Percentiles rank a stretch among this genome's conserved stretches.
These are phyloP conservation scores for Penicillium lividum DNA, from an alignment of 495 filamentous ascomycete species.

Conservation along the genomic window DNA sequence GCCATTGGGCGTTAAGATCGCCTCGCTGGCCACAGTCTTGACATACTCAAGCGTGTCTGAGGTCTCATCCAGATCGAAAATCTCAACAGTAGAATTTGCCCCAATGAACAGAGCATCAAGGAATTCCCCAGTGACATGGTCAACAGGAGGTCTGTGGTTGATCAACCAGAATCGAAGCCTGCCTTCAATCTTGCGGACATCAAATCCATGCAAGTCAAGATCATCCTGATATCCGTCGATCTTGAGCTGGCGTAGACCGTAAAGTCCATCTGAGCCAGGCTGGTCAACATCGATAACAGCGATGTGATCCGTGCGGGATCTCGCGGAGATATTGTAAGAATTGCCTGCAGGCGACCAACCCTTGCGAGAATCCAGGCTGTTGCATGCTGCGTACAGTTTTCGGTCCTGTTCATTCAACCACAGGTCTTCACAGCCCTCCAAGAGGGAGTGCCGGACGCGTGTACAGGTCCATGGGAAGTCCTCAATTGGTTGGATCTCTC, in stretches of 20 bases:
- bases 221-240: not conserved
- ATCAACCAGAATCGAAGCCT: constrained; percentile 19
- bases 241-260: constrained; percentile 6
- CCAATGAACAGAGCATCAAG: constrained; percentile 6
- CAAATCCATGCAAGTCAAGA: constrained; percentile 13
- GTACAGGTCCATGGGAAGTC: constrained; percentile 11
- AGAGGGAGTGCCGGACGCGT: constrained; percentile 11
- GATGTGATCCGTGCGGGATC: constrained; percentile 10
- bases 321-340: not conserved
- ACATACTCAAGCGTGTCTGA: constrained; percentile 7
- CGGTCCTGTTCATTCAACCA: constrained; percentile 14
- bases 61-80: constrained; percentile 13
- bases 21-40: constrained; percentile 10
- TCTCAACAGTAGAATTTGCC: constrained; percentile 11
- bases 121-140: constrained; percentile 5
- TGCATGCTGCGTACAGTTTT: constrained; percentile 16
- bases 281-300: constrained; percentile 15
- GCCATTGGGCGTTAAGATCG: constrained; percentile 12
- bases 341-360: constrained; percentile 10
- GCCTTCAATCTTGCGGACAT: constrained; percentile 6
- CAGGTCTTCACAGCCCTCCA: constrained; percentile 21
- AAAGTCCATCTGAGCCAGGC: constrained; percentile 9
- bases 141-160: constrained; percentile 12
- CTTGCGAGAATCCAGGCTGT: not conserved
- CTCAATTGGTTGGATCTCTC: constrained; percentile 7